Evolutionary conservation across 257 asterid genomes (phyloP).

Genomic region (Hygrophila difformis): DNA sequence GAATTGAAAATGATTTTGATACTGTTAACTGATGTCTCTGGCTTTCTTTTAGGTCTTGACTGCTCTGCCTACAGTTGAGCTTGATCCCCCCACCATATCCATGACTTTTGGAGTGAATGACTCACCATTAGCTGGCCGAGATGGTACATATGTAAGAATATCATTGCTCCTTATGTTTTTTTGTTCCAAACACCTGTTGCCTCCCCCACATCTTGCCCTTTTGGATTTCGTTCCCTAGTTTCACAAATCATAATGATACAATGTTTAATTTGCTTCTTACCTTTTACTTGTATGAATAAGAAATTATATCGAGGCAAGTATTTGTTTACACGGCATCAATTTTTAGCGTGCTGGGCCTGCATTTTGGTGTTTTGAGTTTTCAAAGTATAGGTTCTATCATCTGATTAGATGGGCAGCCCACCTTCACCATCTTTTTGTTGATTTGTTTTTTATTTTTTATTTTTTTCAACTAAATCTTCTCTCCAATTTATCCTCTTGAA

Average conservation of each 20-base stretch:
- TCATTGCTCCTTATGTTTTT: neutral
- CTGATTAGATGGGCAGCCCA: neutral
- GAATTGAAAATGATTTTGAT: no score
- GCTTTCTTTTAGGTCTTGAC: slow-evolving; percentile 57
- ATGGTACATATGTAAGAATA: slow-evolving; percentile 77
- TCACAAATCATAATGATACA: no score
- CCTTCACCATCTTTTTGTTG: neutral
- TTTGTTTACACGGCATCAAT: no score
- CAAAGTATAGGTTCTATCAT: neutral
- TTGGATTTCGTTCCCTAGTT: neutral
- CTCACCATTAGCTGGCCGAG: slow-evolving; percentile 97
- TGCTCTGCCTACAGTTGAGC: slow-evolving; percentile 84
- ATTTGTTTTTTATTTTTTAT: slow-evolving; percentile 1
- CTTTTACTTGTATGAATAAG: no score
- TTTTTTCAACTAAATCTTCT: neutral
- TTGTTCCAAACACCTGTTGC: slow-evolving; percentile 7
- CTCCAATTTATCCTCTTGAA: neutral
- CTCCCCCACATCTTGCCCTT: slow-evolving; percentile 1
- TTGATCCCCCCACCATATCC: slow-evolving; percentile 97
- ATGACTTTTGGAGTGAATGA: slow-evolving; percentile 99
- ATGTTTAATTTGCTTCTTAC: no score
- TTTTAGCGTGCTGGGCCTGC: no score
- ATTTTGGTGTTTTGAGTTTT: neutral
- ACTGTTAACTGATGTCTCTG: slow-evolving; percentile 15
- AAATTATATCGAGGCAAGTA: no score